phyloP scores from a whole-genome alignment of 164 flowering plant species.

The Cinnamomum micranthum region DNA sequence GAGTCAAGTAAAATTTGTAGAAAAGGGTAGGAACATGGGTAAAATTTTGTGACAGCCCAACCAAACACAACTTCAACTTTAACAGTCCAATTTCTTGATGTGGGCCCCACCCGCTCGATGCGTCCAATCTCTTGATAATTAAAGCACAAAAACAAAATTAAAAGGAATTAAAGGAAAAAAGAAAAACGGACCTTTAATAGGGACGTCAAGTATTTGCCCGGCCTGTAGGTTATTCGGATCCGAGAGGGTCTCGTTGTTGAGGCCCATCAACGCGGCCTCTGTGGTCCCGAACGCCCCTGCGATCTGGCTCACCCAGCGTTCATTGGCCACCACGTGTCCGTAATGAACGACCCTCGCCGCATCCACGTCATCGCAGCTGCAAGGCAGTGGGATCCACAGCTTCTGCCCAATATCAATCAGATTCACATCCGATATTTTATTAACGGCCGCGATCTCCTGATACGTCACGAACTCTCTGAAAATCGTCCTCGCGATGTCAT shows the following conservation, averaged over 20 bases:
- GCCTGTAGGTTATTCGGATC: slow-evolving; percentile 38
- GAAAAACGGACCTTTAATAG: slow-evolving; percentile 43
- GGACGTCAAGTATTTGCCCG: slow-evolving; percentile 58
- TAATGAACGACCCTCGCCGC: slow-evolving; percentile 53
- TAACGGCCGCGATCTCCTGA: slow-evolving; percentile 42
- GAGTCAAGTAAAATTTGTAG: too few relatives aligned
- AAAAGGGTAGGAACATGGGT: too few relatives aligned
- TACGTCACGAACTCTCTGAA: slow-evolving; percentile 39
- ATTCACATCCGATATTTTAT: slow-evolving; percentile 29
- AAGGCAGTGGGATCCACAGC: slow-evolving; percentile 72
- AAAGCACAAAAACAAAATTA: too few relatives aligned
- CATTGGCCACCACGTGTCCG: slow-evolving; percentile 46
- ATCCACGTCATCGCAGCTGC: slow-evolving; percentile 70
- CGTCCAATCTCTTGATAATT: too few relatives aligned
- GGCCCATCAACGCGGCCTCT: slow-evolving; percentile 25
- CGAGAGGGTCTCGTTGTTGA: slow-evolving; percentile 31
- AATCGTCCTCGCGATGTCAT: slow-evolving; percentile 42
- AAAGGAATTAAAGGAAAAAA: too few relatives aligned
- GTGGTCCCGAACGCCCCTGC: slow-evolving; percentile 46
- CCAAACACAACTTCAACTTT: too few relatives aligned
- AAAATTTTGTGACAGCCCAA: too few relatives aligned
- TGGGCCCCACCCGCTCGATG: too few relatives aligned
- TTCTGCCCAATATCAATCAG: slow-evolving; percentile 33
- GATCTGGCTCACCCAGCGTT: slow-evolving; percentile 44
- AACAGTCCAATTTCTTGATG: too few relatives aligned